phyloP scores from a whole-genome alignment of 768 basidiomycete species.

The Lyophyllum decastes region DNA sequence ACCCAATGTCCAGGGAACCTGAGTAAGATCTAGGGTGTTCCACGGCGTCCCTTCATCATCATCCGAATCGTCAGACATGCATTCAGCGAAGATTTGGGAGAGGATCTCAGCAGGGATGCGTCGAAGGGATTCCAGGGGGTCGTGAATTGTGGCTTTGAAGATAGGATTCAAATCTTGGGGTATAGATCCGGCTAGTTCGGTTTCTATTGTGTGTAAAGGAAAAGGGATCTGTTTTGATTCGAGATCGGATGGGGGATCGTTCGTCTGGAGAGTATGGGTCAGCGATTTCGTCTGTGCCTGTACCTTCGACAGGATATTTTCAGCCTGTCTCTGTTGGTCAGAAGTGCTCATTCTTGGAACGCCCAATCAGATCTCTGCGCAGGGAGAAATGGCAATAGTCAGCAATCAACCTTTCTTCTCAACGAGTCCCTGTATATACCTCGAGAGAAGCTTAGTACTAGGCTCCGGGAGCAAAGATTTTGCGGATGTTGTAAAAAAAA shows the following conservation, averaged over 20 bases:
- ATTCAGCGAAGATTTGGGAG: not conserved
- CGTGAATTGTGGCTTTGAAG: not conserved
- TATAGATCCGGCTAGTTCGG: not conserved
- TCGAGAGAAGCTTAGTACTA: too few relatives aligned
- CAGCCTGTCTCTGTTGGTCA: not conserved
- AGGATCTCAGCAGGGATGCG: slow-evolving; percentile 1
- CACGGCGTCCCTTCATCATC: not conserved
- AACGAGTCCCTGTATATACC: not conserved
- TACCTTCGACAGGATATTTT: not conserved
- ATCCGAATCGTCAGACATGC: not conserved
- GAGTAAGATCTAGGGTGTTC: not conserved
- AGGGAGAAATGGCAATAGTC: too few relatives aligned
- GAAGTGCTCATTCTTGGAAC: not conserved
- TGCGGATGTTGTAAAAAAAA: too few relatives aligned
- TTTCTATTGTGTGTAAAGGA: not conserved
- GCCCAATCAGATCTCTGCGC: not conserved
- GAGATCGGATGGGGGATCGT: slow-evolving; percentile 1
- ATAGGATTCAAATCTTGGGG: not conserved
- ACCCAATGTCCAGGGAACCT: not conserved
- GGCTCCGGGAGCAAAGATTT: too few relatives aligned
- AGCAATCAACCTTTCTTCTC: not conserved
- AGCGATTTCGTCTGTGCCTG: not conserved
- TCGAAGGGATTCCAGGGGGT: not conserved
- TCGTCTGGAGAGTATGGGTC: not conserved
- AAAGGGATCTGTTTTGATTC: not conserved